Conservation (phyloP, 2,329 filamentous ascomycete species). For the Aspergillus tubingensis region DNA sequence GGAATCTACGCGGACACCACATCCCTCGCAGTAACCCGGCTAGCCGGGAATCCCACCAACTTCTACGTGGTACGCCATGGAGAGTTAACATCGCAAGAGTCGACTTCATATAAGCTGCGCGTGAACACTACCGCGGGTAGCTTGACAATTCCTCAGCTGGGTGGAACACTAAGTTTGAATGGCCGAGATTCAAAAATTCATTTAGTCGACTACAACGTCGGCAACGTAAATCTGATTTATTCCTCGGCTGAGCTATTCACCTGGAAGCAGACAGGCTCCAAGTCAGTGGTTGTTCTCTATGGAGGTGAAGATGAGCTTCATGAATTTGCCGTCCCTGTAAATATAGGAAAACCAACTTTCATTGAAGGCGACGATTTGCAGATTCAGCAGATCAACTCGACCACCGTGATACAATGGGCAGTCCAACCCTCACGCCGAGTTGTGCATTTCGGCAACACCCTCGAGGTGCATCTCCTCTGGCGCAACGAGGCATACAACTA, state of each 20-base stretch:
- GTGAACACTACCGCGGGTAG: constrained; percentile 1
- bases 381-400: neutral
- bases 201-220: constrained; percentile 34
- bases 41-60: neutral
- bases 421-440: constrained; percentile 18
- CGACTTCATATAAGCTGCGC: neutral
- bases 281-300: constrained; percentile 30
- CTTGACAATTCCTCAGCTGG: neutral
- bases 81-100: constrained; percentile 16
- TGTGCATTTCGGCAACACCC: constrained; percentile 19
- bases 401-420: constrained; percentile 19
- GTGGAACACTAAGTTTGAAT: constrained; percentile 2
- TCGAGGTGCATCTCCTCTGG: constrained; percentile 31
- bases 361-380: constrained; percentile 12
- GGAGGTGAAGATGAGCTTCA: constrained; percentile 30
- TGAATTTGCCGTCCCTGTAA: constrained; percentile 26
- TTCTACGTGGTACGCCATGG: constrained; percentile 16
- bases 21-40: neutral
- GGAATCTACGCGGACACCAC: constrained; percentile 8
- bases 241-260: constrained; percentile 34
- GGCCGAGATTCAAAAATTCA: constrained; percentile 28
- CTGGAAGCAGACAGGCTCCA: constrained; percentile 8
- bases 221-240: constrained; percentile 30
- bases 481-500: constrained; percentile 35
- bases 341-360: constrained; percentile 15